These are phyloP conservation scores for Backusella psychrophila DNA, from an alignment of 192 early-diverging fungal genomes.

Conservation along the genomic window DNA sequence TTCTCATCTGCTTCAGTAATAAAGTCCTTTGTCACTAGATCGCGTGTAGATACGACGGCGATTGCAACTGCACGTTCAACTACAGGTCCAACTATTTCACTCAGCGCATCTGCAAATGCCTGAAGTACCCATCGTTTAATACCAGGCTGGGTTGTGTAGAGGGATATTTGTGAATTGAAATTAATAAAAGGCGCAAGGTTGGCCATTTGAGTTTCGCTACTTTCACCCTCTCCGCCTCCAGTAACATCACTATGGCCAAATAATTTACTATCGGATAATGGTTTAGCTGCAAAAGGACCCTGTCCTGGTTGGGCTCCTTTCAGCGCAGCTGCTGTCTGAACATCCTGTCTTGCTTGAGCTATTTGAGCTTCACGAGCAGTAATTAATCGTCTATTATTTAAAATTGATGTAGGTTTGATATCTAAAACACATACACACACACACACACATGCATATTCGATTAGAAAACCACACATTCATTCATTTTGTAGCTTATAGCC, in stretches of 20 bases:
- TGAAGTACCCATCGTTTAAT: constrained; percentile 82
- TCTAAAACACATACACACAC: constrained; percentile 20
- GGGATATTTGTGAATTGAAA: constrained; percentile 78
- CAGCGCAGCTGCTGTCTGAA: too few species aligned
- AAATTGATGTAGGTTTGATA: constrained; percentile 58
- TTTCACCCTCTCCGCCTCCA: not conserved
- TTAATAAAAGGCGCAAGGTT: constrained; percentile 65
- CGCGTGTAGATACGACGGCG: constrained; percentile 86
- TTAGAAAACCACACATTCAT: not conserved
- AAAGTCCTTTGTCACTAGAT: constrained; percentile 95
- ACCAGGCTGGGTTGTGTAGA: constrained; percentile 80
- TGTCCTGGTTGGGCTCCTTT: not conserved
- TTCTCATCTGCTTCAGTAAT: constrained; percentile 92
- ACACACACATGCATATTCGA: not conserved
- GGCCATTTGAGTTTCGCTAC: constrained; percentile 35
- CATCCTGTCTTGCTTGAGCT: not conserved
- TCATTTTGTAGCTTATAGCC: not conserved
- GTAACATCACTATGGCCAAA: not conserved
- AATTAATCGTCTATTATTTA: constrained; percentile 55
- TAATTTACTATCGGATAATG: not conserved
- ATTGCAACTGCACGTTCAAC: constrained; percentile 93
- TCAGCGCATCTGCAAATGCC: constrained; percentile 16
- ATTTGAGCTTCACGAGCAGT: not conserved
- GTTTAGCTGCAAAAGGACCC: not conserved
- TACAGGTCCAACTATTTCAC: constrained; percentile 73